Evolutionary conservation across 2,329 filamentous ascomycete genomes (phyloP).

Genomic region (Aschersonia sp.): DNA sequence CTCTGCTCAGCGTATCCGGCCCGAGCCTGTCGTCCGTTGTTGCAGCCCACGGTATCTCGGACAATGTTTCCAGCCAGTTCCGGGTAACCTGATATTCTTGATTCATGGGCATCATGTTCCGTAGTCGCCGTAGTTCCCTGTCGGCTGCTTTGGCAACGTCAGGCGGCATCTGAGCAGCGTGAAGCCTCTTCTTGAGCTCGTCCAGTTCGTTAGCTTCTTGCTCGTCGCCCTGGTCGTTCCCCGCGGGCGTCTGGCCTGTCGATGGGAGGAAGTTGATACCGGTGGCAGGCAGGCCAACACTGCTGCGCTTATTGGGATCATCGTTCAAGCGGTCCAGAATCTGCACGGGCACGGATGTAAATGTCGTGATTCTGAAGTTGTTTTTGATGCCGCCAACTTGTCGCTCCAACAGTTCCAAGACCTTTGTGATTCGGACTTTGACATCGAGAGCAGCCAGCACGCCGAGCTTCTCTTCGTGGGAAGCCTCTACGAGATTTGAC

Average conservation of each 20-base stretch:
- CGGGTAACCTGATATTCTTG: conserved; percentile 90
- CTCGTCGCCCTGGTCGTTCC: conserved; percentile 44
- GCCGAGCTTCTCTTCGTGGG: conserved; percentile 80
- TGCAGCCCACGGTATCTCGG: conserved; percentile 85
- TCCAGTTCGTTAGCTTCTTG: conserved; percentile 83
- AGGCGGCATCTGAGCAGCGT: conserved; percentile 63
- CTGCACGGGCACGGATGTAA: conserved; percentile 52
- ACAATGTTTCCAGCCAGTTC: conserved; percentile 84
- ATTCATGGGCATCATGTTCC: conserved; percentile 92
- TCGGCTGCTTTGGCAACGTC: conserved; percentile 88
- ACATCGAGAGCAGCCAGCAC: conserved; percentile 71
- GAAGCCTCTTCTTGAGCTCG: conserved; percentile 76
- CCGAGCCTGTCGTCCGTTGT: conserved; percentile 77
- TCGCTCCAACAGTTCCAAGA: conserved; percentile 69
- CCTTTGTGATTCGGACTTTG: conserved; percentile 62
- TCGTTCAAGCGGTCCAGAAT: conserved; percentile 38
- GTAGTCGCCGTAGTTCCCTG: conserved; percentile 71
- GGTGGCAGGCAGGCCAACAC: conserved; percentile 22
- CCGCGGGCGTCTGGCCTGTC: conserved; percentile 22
- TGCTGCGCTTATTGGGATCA: conserved; percentile 18
- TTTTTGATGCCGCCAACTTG: conserved; percentile 76
- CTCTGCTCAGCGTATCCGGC: conserved; percentile 59
- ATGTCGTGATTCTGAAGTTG: conserved; percentile 71
- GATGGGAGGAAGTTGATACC: conserved; percentile 21
- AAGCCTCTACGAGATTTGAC: conserved; percentile 79